phyloP scores from a whole-genome alignment of 768 basidiomycete species.

The Kwoniella mangroviensis region DNA sequence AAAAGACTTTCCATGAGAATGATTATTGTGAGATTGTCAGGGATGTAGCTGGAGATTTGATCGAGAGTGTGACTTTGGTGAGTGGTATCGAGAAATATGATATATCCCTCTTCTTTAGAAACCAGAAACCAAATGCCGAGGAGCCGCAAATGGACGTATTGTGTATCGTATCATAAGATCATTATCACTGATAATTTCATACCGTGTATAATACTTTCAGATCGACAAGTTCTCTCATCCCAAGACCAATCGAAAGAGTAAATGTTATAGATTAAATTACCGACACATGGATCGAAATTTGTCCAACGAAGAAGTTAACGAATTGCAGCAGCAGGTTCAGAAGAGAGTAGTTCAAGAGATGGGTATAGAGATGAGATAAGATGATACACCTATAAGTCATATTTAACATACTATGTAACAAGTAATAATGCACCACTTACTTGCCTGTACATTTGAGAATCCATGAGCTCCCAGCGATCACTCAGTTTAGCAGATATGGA shows the following conservation, averaged over 20 bases:
- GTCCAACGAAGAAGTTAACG: slow-evolving; percentile 85
- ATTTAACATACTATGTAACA: too few species aligned
- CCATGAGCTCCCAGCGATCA: too few species aligned
- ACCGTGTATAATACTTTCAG: slow-evolving; percentile 60
- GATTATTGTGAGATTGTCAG: slow-evolving; percentile 95
- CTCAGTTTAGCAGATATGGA: too few species aligned
- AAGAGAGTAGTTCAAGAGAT: slow-evolving; percentile 54
- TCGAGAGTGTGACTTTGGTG: slow-evolving; percentile 86
- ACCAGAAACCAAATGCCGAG: background rate
- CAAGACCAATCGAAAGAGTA: slow-evolving; percentile 75
- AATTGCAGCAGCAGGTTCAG: slow-evolving; percentile 66
- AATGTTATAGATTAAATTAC: slow-evolving; percentile 91
- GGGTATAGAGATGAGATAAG: slow-evolving; percentile 59
- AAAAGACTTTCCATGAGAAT: slow-evolving; percentile 75
- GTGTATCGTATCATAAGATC: too few species aligned
- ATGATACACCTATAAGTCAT: background rate
- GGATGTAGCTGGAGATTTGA: slow-evolving; percentile 88
- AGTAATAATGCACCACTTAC: too few species aligned
- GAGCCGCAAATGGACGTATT: too few species aligned
- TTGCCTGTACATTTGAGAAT: too few species aligned
- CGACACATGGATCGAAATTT: slow-evolving; percentile 96
- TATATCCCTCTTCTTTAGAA: background rate
- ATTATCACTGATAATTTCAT: background rate
- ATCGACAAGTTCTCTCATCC: slow-evolving; percentile 91
- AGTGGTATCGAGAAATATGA: slow-evolving; percentile 51